Conservation (phyloP, 1,284 basidiomycete genomes). For the Microbotryum intermedium region DNA sequence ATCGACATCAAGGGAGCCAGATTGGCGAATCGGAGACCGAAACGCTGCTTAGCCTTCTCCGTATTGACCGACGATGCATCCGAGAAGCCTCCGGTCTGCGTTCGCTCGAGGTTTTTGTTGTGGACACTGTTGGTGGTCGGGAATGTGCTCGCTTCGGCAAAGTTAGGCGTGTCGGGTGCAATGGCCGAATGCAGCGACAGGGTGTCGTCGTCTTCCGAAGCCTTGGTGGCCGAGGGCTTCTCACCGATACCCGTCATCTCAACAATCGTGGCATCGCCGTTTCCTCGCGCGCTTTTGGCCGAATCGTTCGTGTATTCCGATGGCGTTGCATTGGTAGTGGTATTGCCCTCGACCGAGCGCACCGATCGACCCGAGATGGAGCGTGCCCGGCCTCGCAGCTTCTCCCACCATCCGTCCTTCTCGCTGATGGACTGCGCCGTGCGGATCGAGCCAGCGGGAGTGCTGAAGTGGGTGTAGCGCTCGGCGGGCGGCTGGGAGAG, state of each 20-base stretch:
- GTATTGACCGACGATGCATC: constrained; percentile 1
- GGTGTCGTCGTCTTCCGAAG: not conserved
- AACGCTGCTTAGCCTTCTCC: not conserved
- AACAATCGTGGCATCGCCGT: not conserved
- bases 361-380: not conserved
- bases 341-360: not conserved
- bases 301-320: not conserved
- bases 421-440: constrained; percentile 3
- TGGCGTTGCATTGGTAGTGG: not conserved
- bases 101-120: not conserved
- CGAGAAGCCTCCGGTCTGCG: not conserved
- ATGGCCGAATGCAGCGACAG: not conserved
- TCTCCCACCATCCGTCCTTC: constrained; percentile 9
- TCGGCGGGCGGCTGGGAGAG: constrained; percentile 7
- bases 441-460: constrained; percentile 11
- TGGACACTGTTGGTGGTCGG: not conserved
- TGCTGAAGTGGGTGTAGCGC: constrained; percentile 3
- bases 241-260: not conserved
- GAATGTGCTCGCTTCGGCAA: not conserved
- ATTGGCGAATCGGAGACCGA: constrained; percentile 3
- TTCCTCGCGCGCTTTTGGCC: not conserved
- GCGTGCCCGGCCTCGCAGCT: not conserved
- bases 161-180: not conserved
- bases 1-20: constrained; percentile 6
- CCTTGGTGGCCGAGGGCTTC: not conserved